Conservation (phyloP, 2,329 filamentous ascomycete species). For the Trichophyton rubrum region DNA sequence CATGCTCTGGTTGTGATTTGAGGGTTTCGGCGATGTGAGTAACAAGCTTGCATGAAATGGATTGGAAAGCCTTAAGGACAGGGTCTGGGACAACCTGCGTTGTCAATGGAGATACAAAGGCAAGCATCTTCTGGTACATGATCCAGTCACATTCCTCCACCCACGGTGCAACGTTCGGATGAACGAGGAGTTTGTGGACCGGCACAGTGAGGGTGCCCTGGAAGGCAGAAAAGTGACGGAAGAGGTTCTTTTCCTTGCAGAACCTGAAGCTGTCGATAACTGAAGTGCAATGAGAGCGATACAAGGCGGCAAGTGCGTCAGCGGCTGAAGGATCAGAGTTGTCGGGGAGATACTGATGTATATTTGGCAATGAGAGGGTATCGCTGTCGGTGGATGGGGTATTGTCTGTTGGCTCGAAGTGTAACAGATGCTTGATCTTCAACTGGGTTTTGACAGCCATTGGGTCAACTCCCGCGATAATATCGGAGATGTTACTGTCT, state of each 20-base stretch:
- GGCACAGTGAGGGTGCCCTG: constrained; percentile 94
- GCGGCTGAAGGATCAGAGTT: constrained; percentile 80
- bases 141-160: constrained; percentile 92
- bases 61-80: constrained; percentile 75
- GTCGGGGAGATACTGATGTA: constrained; percentile 64
- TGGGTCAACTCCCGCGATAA: constrained; percentile 6
- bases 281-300: constrained; percentile 88
- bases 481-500: background rate
- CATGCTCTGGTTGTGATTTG: constrained; percentile 69
- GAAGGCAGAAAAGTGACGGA: constrained; percentile 87
- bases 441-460: constrained; percentile 21
- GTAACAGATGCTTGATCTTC: constrained; percentile 30
- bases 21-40: constrained; percentile 75
- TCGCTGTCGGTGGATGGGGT: constrained; percentile 47
- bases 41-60: constrained; percentile 71
- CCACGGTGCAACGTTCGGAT: constrained; percentile 74
- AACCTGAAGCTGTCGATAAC: constrained; percentile 90
- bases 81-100: constrained; percentile 81
- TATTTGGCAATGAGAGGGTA: constrained; percentile 67
- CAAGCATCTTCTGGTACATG: constrained; percentile 94
- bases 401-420: constrained; percentile 25
- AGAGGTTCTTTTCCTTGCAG: constrained; percentile 94
- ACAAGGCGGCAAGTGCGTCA: constrained; percentile 72
- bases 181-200: constrained; percentile 79
- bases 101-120: constrained; percentile 75